Evolutionary conservation across 2,329 filamentous ascomycete genomes (phyloP).

Genomic region (Fonsecaea multimorphosa): DNA sequence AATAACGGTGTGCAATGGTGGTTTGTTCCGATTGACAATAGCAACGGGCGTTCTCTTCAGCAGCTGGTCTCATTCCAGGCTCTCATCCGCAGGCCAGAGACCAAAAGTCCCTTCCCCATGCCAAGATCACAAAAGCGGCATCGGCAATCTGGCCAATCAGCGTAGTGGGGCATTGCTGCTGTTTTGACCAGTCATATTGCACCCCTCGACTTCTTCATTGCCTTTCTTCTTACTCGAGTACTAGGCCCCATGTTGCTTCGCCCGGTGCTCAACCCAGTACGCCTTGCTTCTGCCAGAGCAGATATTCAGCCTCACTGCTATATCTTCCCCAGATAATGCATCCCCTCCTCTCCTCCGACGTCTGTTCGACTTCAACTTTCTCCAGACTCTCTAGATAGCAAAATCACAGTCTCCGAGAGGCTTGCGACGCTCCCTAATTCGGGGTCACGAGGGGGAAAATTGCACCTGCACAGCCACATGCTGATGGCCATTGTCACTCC

Average conservation of each 20-base stretch:
- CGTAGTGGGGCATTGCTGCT: constrained; percentile 24
- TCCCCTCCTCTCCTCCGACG: neutral
- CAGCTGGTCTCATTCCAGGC: neutral
- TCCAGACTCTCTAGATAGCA: neutral
- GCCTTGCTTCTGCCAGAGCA: constrained; percentile 26
- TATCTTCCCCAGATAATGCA: neutral
- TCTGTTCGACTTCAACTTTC: neutral
- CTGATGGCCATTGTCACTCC: neutral
- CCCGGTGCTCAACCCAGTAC: constrained; percentile 11
- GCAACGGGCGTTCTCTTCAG: neutral
- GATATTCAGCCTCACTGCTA: constrained; percentile 23
- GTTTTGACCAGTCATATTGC: neutral
- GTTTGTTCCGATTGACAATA: neutral
- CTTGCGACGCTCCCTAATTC: neutral
- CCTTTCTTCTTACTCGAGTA: too few relatives aligned
- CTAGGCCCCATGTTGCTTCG: neutral
- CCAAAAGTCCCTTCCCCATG: neutral
- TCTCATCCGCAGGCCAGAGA: too few relatives aligned
- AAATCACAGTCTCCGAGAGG: neutral
- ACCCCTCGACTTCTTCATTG: neutral
- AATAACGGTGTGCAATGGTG: neutral
- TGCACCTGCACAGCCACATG: constrained; percentile 22
- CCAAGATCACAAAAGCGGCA: neutral
- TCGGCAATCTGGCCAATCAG: constrained; percentile 16
- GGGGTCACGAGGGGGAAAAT: neutral